These are phyloP conservation scores for Prunus persica DNA, from an alignment of 306 rosid species.

Conservation along the genomic window DNA sequence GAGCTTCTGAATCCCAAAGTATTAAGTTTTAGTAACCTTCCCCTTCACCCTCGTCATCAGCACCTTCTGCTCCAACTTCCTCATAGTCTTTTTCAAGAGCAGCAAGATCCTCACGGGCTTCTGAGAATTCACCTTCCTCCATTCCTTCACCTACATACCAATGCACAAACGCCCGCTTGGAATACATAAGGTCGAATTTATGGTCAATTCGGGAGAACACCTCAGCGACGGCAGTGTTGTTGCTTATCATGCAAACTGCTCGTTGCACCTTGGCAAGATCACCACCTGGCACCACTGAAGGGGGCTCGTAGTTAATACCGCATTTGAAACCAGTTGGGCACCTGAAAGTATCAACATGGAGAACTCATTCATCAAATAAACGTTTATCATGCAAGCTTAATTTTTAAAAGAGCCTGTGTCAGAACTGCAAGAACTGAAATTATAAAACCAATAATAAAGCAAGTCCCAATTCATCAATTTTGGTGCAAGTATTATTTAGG, in stretches of 20 bases:
- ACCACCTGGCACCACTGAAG: slow-evolving; percentile 73
- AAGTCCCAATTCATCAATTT: neutral
- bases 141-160: slow-evolving; percentile 87
- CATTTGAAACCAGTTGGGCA: slow-evolving; percentile 91
- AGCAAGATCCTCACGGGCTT: slow-evolving; percentile 79
- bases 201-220: slow-evolving; percentile 69
- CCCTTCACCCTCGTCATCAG: slow-evolving; percentile 43
- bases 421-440: neutral
- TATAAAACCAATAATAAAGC: neutral
- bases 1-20: neutral
- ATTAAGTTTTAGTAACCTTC: slow-evolving; percentile 35
- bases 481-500: neutral
- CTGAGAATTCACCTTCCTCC: slow-evolving; percentile 89
- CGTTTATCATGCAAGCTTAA: neutral
- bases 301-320: slow-evolving; percentile 75
- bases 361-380: neutral
- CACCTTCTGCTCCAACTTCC: slow-evolving; percentile 68
- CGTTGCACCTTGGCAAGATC: slow-evolving; percentile 72
- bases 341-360: slow-evolving; percentile 29
- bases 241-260: slow-evolving; percentile 78
- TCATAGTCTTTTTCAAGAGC: slow-evolving; percentile 77
- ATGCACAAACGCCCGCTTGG: slow-evolving; percentile 76
- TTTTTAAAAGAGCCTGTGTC: neutral
- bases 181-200: slow-evolving; percentile 67
- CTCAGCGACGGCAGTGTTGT: slow-evolving; percentile 66